These are phyloP conservation scores for Colletotrichum sp. DNA, from an alignment of 2,329 filamentous ascomycete species.

Conservation along the genomic window DNA sequence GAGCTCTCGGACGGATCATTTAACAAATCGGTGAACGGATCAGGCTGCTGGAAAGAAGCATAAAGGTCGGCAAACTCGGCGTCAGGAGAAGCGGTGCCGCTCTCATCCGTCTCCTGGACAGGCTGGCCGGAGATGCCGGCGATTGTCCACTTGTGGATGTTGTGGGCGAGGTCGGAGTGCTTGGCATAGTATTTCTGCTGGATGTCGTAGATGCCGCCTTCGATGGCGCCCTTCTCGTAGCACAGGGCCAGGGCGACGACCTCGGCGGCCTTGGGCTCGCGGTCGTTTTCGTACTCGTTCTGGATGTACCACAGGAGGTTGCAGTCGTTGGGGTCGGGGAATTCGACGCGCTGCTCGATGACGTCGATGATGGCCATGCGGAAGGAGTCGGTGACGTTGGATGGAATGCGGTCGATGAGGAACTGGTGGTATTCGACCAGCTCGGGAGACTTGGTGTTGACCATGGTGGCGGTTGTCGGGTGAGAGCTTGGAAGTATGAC, in stretches of 20 bases:
- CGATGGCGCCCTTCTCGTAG: background rate
- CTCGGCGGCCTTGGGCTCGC: background rate
- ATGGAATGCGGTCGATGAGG: background rate
- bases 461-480: background rate
- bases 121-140: background rate
- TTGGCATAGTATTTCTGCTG: constrained; percentile 1
- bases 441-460: background rate
- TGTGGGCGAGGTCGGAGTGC: background rate
- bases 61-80: background rate
- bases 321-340: background rate
- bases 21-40: background rate
- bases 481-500: background rate
- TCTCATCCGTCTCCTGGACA: background rate
- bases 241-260: constrained; percentile 5
- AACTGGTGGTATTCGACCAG: background rate
- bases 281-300: background rate
- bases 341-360: background rate
- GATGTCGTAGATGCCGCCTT: background rate
- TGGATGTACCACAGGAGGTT: background rate
- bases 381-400: background rate
- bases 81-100: background rate
- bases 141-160: constrained; percentile 2
- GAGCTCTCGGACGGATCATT: background rate
- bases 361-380: background rate
- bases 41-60: background rate